Evolutionary conservation across 306 rosid genomes (phyloP).

Genomic region (Leucaena leucocephala): DNA sequence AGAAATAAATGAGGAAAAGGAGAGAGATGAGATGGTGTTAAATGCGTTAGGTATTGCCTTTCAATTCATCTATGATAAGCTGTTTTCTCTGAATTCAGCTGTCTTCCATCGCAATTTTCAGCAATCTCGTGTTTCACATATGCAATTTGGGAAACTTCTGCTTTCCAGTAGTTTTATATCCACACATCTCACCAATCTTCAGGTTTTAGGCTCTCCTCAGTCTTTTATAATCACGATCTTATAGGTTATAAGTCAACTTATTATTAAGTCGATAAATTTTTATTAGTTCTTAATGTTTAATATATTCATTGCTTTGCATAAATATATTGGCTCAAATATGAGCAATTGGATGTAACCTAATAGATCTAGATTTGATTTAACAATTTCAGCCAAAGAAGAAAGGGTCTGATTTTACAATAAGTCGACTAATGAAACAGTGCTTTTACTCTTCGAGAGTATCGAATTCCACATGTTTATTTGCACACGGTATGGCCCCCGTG

Average conservation of each 20-base stretch:
- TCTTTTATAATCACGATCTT: too few species aligned
- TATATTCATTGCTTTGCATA: not conserved
- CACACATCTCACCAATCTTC: not conserved
- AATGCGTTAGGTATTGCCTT: not conserved
- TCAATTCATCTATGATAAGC: constrained; percentile 8
- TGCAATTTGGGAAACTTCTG: not conserved
- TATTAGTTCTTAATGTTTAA: too few species aligned
- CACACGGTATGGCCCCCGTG: not conserved
- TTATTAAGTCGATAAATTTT: too few species aligned
- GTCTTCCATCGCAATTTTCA: not conserved
- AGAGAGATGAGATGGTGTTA: not conserved
- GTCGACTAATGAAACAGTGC: not conserved
- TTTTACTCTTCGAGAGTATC: not conserved
- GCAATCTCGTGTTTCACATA: not conserved
- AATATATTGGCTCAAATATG: not conserved
- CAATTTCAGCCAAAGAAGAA: not conserved
- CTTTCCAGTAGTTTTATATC: not conserved
- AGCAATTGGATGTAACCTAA: not conserved
- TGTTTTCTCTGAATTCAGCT: constrained; percentile 1
- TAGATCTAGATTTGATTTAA: not conserved
- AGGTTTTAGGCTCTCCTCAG: too few species aligned
- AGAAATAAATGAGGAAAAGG: not conserved
- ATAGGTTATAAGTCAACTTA: too few species aligned
- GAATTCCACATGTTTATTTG: not conserved
- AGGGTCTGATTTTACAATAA: not conserved